These are phyloP conservation scores for Daldinia caldariorum DNA, from an alignment of 495 filamentous ascomycete genomes.

Conservation along the genomic window DNA sequence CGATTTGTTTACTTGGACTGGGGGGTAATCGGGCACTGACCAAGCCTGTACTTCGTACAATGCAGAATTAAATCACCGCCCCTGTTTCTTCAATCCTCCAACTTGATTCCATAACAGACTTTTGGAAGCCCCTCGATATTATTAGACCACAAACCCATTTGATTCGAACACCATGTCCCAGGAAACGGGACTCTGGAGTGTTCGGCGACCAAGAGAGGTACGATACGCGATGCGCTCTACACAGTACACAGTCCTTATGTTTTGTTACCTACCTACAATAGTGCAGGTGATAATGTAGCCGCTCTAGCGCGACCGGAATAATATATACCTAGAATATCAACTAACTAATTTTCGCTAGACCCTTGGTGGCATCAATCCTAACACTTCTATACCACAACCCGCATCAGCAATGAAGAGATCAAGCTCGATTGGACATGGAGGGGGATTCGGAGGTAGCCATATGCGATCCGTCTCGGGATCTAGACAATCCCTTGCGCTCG, in stretches of 20 bases:
- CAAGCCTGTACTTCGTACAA: conserved; percentile 7
- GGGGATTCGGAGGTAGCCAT: conserved; percentile 73
- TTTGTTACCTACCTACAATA: too few species aligned
- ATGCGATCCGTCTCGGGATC: conserved; percentile 82
- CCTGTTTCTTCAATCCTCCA: conserved; percentile 23
- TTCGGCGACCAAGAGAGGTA: conserved; percentile 78
- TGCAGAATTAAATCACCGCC: conserved; percentile 11
- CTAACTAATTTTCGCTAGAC: conserved; percentile 64
- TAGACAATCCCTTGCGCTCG: conserved; percentile 82
- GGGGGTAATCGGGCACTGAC: conserved; percentile 30
- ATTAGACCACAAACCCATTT: conserved; percentile 18
- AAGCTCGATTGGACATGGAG: conserved; percentile 75
- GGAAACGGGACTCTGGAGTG: conserved; percentile 77
- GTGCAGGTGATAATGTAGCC: conserved; percentile 27
- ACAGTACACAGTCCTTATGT: too few species aligned
- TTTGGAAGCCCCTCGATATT: conserved; percentile 9
- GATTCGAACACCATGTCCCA: conserved; percentile 69
- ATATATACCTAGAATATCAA: too few species aligned
- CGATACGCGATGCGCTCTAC: conserved; percentile 34
- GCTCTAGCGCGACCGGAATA: conserved; percentile 32
- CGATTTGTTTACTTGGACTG: conserved; percentile 41
- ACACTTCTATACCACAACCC: conserved; percentile 84
- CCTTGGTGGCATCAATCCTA: conserved; percentile 78
- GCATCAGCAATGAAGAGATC: conserved; percentile 96
- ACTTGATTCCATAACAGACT: conserved; percentile 19